Base-by-base conservation (phyloP, 177 flowering plant species). In the Vitis hybrid region DNA sequence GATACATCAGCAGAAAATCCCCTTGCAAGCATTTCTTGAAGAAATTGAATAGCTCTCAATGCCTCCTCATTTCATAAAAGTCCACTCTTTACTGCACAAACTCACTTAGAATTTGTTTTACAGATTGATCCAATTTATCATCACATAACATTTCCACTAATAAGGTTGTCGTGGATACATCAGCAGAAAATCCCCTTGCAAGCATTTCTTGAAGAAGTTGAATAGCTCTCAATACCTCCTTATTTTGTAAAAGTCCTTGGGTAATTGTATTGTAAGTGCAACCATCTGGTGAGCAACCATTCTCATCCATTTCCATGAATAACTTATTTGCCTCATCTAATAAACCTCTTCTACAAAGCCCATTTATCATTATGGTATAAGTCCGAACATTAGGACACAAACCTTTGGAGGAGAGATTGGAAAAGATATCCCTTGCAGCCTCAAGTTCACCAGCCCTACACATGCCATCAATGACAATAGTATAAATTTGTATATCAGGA, bases 311-410 rank as follows among this genome's bases (percentile, higher is more conserved):
- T 52, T 54, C 10, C 4, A 5, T 11, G 8, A 64, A 18, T 15
- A 70, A 52, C 13, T 45, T 56, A 6, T 11, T 13, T 13, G 67
- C 73, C 26, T 70, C 62, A 45, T 19, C 14, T 48, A 70, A 13
- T 10, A 39, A 15, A 11, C 67, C 67, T 32, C 45, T 34, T 39
- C 21, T 63, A 56, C 70, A 70, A 17, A 30, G 32, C 3, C 77
- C 70, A 2, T 66, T 60, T 5, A 75, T 59, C 14, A 75, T 18
- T 1, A 57, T 49, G 15, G 19, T 75, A 55, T 63, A 75, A 23
- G 56, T 65, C 3, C 18, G 4, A 13, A n/a, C n/a, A 48, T 65
- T 10, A 14, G 70, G 73, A 4, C 17, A 0, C 11, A 59, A 32
- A 1, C 69, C 69, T 50, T 49, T 63, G 8, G 45, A 2, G 8